These are phyloP conservation scores for Clarireedia homoeocarpa DNA, from an alignment of 2,329 filamentous ascomycete species.

Conservation along the genomic window DNA sequence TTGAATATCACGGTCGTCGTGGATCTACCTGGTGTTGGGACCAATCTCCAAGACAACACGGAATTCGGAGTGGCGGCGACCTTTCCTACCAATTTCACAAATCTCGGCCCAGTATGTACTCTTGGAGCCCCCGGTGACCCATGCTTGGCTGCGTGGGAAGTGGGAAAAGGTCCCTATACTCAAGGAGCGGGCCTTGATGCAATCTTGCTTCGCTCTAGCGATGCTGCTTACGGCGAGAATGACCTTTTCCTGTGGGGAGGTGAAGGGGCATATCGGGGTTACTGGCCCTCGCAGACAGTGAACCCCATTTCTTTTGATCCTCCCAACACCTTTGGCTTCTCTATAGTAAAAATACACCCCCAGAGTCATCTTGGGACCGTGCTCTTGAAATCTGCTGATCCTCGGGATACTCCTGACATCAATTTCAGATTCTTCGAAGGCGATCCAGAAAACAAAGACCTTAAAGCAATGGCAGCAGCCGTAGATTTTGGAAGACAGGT, in stretches of 20 bases:
- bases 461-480: slow-evolving; percentile 12
- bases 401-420: slow-evolving; percentile 55
- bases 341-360: slow-evolving; percentile 35
- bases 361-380: slow-evolving; percentile 55
- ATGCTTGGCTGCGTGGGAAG: slow-evolving; percentile 30
- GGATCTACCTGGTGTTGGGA: slow-evolving; percentile 56
- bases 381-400: slow-evolving; percentile 50
- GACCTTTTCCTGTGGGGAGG: not conserved
- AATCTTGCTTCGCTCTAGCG: slow-evolving; percentile 21
- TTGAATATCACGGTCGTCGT: slow-evolving; percentile 43
- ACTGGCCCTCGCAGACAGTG: not conserved
- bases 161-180: slow-evolving; percentile 36
- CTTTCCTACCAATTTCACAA: not conserved
- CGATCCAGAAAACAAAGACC: slow-evolving; percentile 9
- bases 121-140: slow-evolving; percentile 19
- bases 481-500: slow-evolving; percentile 20
- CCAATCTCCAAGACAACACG: slow-evolving; percentile 47
- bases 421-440: slow-evolving; percentile 49
- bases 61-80: slow-evolving; percentile 24
- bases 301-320: slow-evolving; percentile 11
- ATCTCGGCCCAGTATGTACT: slow-evolving; percentile 19
- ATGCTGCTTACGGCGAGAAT: slow-evolving; percentile 13
- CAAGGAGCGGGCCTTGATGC: slow-evolving; percentile 33
- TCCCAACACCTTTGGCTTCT: slow-evolving; percentile 30
- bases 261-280: not conserved